These are phyloP conservation scores for Candida ortonii DNA, from an alignment of 805 yeast genomes.

Conservation along the genomic window DNA sequence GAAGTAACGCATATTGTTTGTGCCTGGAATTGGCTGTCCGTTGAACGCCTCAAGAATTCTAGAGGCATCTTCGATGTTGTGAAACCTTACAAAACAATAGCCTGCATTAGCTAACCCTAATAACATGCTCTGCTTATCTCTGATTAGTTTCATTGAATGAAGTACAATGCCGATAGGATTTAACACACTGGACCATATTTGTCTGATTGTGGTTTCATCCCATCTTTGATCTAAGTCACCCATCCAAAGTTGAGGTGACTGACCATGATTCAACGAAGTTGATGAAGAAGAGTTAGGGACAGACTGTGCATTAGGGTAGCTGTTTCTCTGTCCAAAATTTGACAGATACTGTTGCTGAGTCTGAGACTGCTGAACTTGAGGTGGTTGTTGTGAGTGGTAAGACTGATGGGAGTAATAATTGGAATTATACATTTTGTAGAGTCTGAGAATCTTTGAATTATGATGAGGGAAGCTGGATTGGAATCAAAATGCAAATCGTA, in stretches of 20 bases:
- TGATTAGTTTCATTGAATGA: conserved; percentile 62
- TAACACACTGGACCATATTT: conserved; percentile 56
- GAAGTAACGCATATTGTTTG: conserved; percentile 49
- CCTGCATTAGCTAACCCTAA: conserved; percentile 51
- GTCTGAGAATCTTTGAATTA: no score
- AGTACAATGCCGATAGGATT: conserved; percentile 56
- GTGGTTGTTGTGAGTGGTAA: conserved; percentile 6
- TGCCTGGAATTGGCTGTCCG: conserved; percentile 70
- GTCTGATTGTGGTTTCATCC: conserved; percentile 66
- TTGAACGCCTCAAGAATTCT: conserved; percentile 60
- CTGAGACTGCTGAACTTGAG: conserved; percentile 8
- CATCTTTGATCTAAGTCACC: conserved; percentile 86
- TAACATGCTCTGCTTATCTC: conserved; percentile 48
- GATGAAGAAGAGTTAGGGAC: conserved; percentile 8
- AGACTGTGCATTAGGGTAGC: no score
- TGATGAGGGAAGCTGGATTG: conserved; percentile 1
- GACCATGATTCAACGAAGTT: conserved; percentile 13
- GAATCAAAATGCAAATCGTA: no score
- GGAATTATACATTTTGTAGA: conserved; percentile 17
- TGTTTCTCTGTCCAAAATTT: conserved; percentile 9
- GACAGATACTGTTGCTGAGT: conserved; percentile 5
- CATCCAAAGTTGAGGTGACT: conserved; percentile 66
- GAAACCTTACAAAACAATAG: conserved; percentile 81
- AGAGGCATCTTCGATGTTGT: conserved; percentile 55
- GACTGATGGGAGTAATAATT: conserved; percentile 9